Evolutionary conservation across 805 yeast genomes (phyloP).

Genomic region (Henningerozyma blattae): DNA sequence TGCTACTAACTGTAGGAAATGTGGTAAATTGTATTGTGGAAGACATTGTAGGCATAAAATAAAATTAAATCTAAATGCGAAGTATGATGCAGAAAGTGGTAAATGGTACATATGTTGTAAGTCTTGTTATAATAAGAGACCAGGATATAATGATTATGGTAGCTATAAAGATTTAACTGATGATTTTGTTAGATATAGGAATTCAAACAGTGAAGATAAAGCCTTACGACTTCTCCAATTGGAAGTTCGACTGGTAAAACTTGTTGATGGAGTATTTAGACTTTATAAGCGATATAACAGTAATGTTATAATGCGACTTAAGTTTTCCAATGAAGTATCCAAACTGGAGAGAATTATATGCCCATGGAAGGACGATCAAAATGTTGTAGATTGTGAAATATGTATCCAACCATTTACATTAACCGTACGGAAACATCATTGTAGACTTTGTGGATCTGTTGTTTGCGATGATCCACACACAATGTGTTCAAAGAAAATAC

Average conservation of each 20-base stretch:
- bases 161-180: slow-evolving; percentile 32
- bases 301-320: slow-evolving; percentile 16
- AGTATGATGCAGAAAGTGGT: slow-evolving; percentile 38
- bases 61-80: slow-evolving; percentile 36
- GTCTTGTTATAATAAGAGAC: slow-evolving; percentile 42
- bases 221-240: slow-evolving; percentile 44
- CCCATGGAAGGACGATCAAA: slow-evolving; percentile 53
- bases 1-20: slow-evolving; percentile 56
- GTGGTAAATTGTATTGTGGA: slow-evolving; percentile 64
- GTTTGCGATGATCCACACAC: slow-evolving; percentile 58
- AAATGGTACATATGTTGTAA: slow-evolving; percentile 64
- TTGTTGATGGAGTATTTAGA: slow-evolving; percentile 22
- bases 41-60: slow-evolving; percentile 46
- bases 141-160: slow-evolving; percentile 42
- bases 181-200: slow-evolving; percentile 32
- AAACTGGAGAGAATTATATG: slow-evolving; percentile 37
- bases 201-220: slow-evolving; percentile 32
- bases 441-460: slow-evolving; percentile 74
- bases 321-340: slow-evolving; percentile 20
- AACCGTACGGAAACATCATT: slow-evolving; percentile 70
- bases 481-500: slow-evolving; percentile 67
- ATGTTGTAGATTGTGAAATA: slow-evolving; percentile 42
- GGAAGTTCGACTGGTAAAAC: slow-evolving; percentile 46
- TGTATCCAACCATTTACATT: slow-evolving; percentile 51
- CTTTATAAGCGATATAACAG: slow-evolving; percentile 16